Evolutionary conservation across 176 grass and related monocot genomes (phyloP), one percentile per base, ranked within the genome.

Genomic region (Echinochloa phyllopogon): DNA sequence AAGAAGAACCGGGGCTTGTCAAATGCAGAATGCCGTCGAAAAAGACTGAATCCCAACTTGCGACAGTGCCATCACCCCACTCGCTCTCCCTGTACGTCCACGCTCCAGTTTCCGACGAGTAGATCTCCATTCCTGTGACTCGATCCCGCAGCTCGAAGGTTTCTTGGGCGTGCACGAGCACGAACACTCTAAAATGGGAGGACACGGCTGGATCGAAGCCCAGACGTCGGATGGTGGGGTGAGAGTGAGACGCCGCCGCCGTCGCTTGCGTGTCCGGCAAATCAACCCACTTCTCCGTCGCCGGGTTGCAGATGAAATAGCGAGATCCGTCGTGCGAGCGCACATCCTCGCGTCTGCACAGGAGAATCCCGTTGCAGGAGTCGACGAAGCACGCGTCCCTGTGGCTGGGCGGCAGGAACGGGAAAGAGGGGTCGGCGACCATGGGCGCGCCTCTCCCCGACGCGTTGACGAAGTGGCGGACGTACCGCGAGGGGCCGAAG

Each of bases 381-480:
- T 40, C 51, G 5, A 41, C 4, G 6, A 41, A 1, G 33, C 3
- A 0, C 0, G 3, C 2, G 2, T 5, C 0, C 2, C 9, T 13
- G 50, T 55, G 0, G 29, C 0, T 33, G 9, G 8, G 5, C 14
- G 23, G 71, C 47, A 52, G 1, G 27, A 55, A 56, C 4, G 10
- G 1, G 3, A 55, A 4, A 10, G 50, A 56, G 51, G 72, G 49
- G 17, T 57, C 2, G 0, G 55, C 4, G 0, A 75, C 4, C 29
- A 75, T 37, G 2, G 64, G 49, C 1, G 49, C 4, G 50, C 72
- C 48, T 13, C 49, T 38, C 5, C 72, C 50, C 9, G 33, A 56
- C 17, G 36, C 39, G 4, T 74, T 52, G 47, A 74, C 24, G 4
- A 67, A 67, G 16, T 67, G 7, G 36, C 63, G 3, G 51, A 18